These are phyloP conservation scores for Limonium bicolor DNA, from an alignment of 148 eudicot genomes.

Conservation along the genomic window DNA sequence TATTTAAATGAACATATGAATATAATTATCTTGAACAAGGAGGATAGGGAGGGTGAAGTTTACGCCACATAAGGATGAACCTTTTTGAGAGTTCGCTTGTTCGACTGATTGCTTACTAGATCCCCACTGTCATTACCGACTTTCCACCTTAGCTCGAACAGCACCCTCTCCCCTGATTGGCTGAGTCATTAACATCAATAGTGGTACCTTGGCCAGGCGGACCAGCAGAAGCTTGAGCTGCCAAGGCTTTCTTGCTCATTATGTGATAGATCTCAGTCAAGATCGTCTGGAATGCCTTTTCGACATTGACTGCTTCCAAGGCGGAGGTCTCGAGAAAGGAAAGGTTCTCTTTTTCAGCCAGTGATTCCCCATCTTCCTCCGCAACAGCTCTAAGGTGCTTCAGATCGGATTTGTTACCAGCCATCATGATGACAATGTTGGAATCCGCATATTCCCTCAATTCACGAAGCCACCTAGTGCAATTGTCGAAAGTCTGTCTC, in stretches of 20 bases:
- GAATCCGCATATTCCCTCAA: conserved; percentile 4
- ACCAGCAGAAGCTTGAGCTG: conserved; percentile 6
- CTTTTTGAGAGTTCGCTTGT: no score
- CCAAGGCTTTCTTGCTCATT: conserved; percentile 5
- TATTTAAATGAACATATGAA: no score
- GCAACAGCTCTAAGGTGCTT: conserved; percentile 5
- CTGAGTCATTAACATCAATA: conserved; percentile 1
- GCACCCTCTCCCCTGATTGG: conserved; percentile 1
- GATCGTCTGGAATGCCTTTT: conserved; percentile 5
- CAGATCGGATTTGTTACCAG: conserved; percentile 5
- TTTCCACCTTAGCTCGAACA: background rate
- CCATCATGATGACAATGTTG: conserved; percentile 7
- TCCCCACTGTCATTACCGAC: no score
- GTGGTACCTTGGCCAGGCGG: conserved; percentile 4
- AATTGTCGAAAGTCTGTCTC: conserved; percentile 2
- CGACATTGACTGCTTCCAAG: conserved; percentile 2
- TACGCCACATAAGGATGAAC: no score
- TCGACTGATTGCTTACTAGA: no score
- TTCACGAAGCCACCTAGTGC: conserved; percentile 4
- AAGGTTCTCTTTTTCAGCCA: conserved; percentile 3
- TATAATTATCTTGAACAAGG: no score
- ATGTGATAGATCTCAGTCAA: conserved; percentile 4
- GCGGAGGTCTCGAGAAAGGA: conserved; percentile 3
- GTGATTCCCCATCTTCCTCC: conserved; percentile 1
- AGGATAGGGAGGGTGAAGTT: no score